Evolutionary conservation across 805 yeast species (phyloP), one percentile per base, ranked within the genome.

Genomic region (Saccharomycopsis vini): DNA sequence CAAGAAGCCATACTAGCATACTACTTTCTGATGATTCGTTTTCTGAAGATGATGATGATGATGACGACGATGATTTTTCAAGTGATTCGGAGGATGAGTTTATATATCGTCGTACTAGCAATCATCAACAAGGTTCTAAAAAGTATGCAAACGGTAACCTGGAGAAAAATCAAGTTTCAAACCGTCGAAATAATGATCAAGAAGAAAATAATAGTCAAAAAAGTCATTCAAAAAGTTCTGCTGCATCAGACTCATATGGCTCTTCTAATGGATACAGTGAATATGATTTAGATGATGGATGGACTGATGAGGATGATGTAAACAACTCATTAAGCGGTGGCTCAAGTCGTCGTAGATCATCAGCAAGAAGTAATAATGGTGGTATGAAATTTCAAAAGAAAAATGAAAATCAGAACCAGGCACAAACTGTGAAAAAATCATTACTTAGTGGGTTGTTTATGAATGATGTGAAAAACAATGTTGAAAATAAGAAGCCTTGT

Each of bases 231-330:
- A 33, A 33, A 15, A 33, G 36, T 19, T 10, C 31, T 28, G 13
- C 36, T 10, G 36, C n/a, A n/a, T 10, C 12, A n/a, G n/a, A n/a
- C n/a, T n/a, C n/a, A n/a, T n/a, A n/a, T 15, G 16, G 16, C 16
- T n/a, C n/a, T n/a, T 18, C 15, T 4, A 15, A 26, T 20, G 41
- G 29, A 7, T 38, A 38, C 20, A 38, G 34, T 16, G 41, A 36
- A 22, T 28, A 38, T 20, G 31, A 36, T 29, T 16, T 44, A 33
- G 49, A 44, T 37, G 41, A 47, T 38, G 50, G 19, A 23, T 47
- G 50, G 50, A 47, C 47, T 6, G 50, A 47, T 24, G 47, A 46
- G 18, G 50, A 46, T 24, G 47, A 47, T 36, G 39, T 21, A 18
- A 21, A 35, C 10, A 36, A 36, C 22, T 10, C 22, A 3, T 29